Evolutionary conservation across 306 rosid species (phyloP).

Genomic region (Spatholobus suberectus): DNA sequence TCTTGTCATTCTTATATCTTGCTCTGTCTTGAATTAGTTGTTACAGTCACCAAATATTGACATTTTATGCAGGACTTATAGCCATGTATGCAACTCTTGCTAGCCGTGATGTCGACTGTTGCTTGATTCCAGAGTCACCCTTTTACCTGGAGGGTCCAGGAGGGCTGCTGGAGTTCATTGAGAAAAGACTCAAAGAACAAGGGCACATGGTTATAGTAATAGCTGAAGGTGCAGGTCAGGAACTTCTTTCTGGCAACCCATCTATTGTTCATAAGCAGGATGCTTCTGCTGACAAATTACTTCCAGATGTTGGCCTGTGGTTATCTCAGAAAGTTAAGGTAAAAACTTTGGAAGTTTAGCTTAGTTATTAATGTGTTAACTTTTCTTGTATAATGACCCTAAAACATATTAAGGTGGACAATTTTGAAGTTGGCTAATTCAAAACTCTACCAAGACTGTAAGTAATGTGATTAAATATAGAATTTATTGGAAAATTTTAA

Average conservation of each 20-base stretch:
- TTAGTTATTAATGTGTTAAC: not conserved
- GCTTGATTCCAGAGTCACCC: constrained; percentile 82
- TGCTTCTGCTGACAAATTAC: constrained; percentile 60
- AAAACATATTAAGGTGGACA: not conserved
- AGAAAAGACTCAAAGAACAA: constrained; percentile 62
- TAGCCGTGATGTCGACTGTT: constrained; percentile 80
- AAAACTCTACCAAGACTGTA: not conserved
- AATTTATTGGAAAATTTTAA: not conserved
- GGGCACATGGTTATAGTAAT: constrained; percentile 86
- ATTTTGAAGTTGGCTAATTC: not conserved
- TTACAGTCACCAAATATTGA: not conserved
- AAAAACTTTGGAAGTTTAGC: not conserved
- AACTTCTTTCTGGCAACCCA: constrained; percentile 48
- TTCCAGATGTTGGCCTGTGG: constrained; percentile 76
- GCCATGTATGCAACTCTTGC: constrained; percentile 84
- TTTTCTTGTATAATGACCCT: not conserved
- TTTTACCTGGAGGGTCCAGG: constrained; percentile 75
- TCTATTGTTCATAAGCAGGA: constrained; percentile 42
- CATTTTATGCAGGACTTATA: constrained; percentile 61
- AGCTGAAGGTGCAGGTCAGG: constrained; percentile 85
- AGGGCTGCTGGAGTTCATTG: constrained; percentile 67
- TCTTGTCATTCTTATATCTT: not conserved
- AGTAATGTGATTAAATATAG: not conserved
- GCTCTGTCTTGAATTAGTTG: not conserved
- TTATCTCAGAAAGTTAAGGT: constrained; percentile 73